phyloP scores from a whole-genome alignment of 495 filamentous ascomycete genomes.

The Polyplosphaeria fusca region DNA sequence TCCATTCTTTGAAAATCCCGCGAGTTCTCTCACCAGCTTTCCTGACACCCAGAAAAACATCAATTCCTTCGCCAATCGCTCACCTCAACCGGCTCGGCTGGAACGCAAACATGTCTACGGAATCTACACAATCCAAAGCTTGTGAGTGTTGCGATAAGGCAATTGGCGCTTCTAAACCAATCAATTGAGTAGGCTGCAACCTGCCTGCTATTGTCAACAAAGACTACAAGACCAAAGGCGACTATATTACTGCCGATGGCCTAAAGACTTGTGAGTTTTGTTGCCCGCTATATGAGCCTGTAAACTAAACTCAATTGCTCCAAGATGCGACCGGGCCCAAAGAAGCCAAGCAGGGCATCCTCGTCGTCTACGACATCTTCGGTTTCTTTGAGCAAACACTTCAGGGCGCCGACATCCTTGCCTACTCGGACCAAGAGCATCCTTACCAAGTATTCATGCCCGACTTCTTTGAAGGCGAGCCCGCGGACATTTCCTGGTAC shows the following conservation, averaged over 20 bases:
- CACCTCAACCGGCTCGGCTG: too few relatives aligned
- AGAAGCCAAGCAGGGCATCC: slow-evolving; percentile 42
- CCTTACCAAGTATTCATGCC: slow-evolving; percentile 36
- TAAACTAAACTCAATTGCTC: neutral
- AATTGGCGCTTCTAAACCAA: slow-evolving; percentile 1
- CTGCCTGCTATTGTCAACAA: slow-evolving; percentile 56
- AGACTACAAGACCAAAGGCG: slow-evolving; percentile 58
- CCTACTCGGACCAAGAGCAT: slow-evolving; percentile 34
- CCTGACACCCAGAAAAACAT: too few relatives aligned
- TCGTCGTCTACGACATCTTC: slow-evolving; percentile 57
- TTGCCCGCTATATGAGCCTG: neutral
- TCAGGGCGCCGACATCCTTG: slow-evolving; percentile 56
- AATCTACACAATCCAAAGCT: slow-evolving; percentile 34
- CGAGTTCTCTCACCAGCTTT: too few relatives aligned
- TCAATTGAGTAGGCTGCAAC: slow-evolving; percentile 41
- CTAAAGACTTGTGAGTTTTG: slow-evolving; percentile 57
- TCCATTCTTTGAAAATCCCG: too few relatives aligned
- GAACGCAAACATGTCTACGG: slow-evolving; percentile 30
- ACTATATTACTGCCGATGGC: slow-evolving; percentile 59
- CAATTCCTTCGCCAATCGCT: too few relatives aligned
- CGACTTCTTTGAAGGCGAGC: slow-evolving; percentile 37
- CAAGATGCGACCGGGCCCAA: slow-evolving; percentile 48
- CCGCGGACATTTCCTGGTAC: slow-evolving; percentile 36
- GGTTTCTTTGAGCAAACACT: slow-evolving; percentile 51
- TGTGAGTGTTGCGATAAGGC: slow-evolving; percentile 11